Evolutionary conservation across 768 basidiomycete genomes (phyloP).

Genomic region (Mycena kentingensis): DNA sequence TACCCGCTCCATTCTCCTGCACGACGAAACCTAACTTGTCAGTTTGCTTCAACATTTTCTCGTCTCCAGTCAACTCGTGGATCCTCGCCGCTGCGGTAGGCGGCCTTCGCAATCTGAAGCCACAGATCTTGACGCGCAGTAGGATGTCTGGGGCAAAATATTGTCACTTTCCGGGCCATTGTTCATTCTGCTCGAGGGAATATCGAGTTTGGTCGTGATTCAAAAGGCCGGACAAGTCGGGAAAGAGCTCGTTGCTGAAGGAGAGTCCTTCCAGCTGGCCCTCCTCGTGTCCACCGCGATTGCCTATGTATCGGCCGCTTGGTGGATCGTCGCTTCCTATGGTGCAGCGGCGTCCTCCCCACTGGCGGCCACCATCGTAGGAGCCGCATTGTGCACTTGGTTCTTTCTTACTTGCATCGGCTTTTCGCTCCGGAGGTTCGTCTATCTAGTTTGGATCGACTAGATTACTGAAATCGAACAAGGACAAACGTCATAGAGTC

Average conservation of each 20-base stretch:
- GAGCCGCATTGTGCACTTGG: constrained; percentile 84
- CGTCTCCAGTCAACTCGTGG: constrained; percentile 60
- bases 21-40: background rate
- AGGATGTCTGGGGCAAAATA: constrained; percentile 73
- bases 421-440: constrained; percentile 69
- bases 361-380: constrained; percentile 85
- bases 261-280: constrained; percentile 76
- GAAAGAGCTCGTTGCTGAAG: constrained; percentile 66
- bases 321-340: constrained; percentile 88
- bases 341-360: constrained; percentile 82
- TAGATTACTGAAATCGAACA: background rate
- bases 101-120: no score
- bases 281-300: constrained; percentile 76
- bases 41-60: constrained; percentile 82
- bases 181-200: constrained; percentile 81
- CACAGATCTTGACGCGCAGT: no score
- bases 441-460: background rate
- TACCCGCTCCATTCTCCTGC: background rate
- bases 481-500: constrained; percentile 90
- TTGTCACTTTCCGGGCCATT: constrained; percentile 73
- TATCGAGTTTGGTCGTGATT: constrained; percentile 80
- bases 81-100: constrained; percentile 56
- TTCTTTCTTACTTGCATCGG: constrained; percentile 91
- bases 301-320: constrained; percentile 79
- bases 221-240: constrained; percentile 81